phyloP scores from a whole-genome alignment of 2,329 filamentous ascomycete species.

The Aspergillus luchuensis region DNA sequence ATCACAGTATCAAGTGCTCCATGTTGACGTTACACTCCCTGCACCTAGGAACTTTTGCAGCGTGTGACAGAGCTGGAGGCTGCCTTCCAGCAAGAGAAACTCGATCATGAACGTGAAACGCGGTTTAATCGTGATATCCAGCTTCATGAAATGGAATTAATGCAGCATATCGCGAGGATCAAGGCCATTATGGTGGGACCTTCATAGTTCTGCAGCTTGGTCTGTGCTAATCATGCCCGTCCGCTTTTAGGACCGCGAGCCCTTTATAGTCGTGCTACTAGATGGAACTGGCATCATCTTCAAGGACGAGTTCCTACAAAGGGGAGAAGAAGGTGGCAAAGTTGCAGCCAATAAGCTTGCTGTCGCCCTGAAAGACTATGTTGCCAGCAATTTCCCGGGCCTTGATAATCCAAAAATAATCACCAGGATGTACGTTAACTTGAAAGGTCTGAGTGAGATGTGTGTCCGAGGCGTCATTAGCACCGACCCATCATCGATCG shows the following conservation, averaged over 20 bases:
- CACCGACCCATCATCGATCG: conserved; percentile 44
- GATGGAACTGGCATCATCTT: conserved; percentile 61
- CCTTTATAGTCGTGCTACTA: conserved; percentile 57
- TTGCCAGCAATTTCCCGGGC: conserved; percentile 43
- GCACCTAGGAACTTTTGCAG: conserved; percentile 48
- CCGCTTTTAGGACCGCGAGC: conserved; percentile 50
- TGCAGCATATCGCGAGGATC: conserved; percentile 48
- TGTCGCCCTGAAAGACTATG: conserved; percentile 46
- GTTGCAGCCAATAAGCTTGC: conserved; percentile 55
- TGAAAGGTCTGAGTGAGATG: conserved; percentile 53
- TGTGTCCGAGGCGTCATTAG: conserved; percentile 51
- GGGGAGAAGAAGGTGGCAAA: conserved; percentile 56
- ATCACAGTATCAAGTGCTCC: conserved; percentile 11
- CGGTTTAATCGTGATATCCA: conserved; percentile 52
- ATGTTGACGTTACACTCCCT: conserved; percentile 19
- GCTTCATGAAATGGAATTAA: conserved; percentile 50
- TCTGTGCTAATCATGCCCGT: conserved; percentile 10
- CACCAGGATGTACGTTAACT: conserved; percentile 57
- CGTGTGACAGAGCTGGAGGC: conserved; percentile 48
- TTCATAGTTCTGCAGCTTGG: neutral
- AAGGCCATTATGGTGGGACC: conserved; percentile 48
- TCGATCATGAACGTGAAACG: conserved; percentile 52
- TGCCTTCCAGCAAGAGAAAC: conserved; percentile 45
- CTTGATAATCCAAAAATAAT: conserved; percentile 53
- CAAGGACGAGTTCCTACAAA: conserved; percentile 51